Evolutionary conservation across 108 stramenopile species (phyloP), one percentile per base, ranked within the genome.

Genomic region (Discostella stelligeroides): DNA sequence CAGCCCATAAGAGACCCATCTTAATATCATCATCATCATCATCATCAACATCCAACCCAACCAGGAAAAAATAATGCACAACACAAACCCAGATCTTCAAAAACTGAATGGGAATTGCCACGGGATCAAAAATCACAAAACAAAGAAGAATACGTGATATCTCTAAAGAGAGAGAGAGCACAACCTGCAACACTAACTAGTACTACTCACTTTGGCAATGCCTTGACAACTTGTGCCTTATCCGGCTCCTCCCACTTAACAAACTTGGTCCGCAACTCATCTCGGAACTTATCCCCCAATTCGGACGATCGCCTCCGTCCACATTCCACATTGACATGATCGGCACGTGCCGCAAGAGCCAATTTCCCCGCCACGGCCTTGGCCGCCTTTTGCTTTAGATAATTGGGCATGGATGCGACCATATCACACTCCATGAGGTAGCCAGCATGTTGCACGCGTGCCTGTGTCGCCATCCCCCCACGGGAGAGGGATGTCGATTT

Each of bases 181-280:
- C 57, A 58, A 37, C 15, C n/a, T n/a, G n/a, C n/a, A n/a, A n/a
- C n/a, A n/a, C n/a, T n/a, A n/a, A n/a, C n/a, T n/a, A n/a, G n/a
- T n/a, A 50, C 11, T 3, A 91, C 90, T 92, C 80, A 92, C 87
- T 96, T 95, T 57, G 99, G 99, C 45, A 98, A 82, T 20, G 99
- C 95, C 70, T 98, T 98, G 53, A 91, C 80, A 10, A 85, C 85
- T 49, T 85, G 92, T 29, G 91, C 97, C 70, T 88, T 87, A 54
- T 97, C 92, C 23, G 96, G 95, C 70, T 97, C 97, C 60, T 95
- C 91, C 86, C 87, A 90, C 70, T 98, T 92, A 59, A 84, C 87
- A 60, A 99, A 83, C 74, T 97, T 96, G 17, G 70, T 53, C 66
- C 82, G 70, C 50, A 94, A 65, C 43, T 93, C 89, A 17, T 73